Percentiles rank a stretch among this genome's conserved stretches.
Conservation (phyloP, 345 rosid genomes). For the Raphanus raphanistrum region DNA sequence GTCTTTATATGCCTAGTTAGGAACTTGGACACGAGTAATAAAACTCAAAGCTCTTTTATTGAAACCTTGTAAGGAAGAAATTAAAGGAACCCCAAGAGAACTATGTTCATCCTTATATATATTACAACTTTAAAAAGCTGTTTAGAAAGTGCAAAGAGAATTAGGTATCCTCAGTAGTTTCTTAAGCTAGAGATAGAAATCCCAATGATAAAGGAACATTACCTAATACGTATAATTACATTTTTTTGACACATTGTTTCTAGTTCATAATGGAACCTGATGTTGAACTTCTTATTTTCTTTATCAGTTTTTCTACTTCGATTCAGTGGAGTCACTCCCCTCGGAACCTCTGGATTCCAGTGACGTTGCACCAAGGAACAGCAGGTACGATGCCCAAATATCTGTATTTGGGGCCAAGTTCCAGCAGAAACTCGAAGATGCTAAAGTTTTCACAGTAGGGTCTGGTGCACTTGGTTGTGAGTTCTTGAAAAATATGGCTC, state of each 20-base stretch:
- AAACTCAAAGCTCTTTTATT: neutral
- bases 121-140: neutral
- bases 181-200: neutral
- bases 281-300: slow-evolving; percentile 30
- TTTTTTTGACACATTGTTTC: neutral
- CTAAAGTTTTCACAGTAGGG: slow-evolving; percentile 77
- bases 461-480: slow-evolving; percentile 99
- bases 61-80: neutral
- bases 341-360: slow-evolving; percentile 62
- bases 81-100: neutral
- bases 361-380: slow-evolving; percentile 66
- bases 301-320: slow-evolving; percentile 92
- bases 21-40: neutral
- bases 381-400: slow-evolving; percentile 96
- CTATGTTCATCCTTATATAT: neutral
- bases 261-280: slow-evolving; percentile 8
- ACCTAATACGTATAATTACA: neutral
- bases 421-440: slow-evolving; percentile 93
- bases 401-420: slow-evolving; percentile 94
- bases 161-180: neutral
- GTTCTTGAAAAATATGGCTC: slow-evolving; percentile 86
- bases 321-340: slow-evolving; percentile 92
- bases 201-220: neutral
- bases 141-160: neutral
- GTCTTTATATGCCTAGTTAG: neutral